A percentile compares a stretch with the other conserved stretches of the same genome.
phyloP scores from a whole-genome alignment of 257 asterid species.

The Petunia secreta region DNA sequence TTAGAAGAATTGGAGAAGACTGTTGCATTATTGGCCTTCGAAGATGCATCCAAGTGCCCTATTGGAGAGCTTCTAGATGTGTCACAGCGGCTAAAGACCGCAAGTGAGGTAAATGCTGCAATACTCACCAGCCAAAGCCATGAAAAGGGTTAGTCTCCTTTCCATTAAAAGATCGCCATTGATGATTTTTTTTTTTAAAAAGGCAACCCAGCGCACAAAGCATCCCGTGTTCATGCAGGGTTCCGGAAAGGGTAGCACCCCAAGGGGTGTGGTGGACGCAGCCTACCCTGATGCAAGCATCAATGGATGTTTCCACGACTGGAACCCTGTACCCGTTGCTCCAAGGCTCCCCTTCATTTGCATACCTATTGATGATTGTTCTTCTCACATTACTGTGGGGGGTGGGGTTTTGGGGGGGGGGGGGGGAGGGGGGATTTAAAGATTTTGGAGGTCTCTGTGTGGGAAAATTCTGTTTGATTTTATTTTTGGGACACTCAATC shows the following conservation, averaged over 20 bases:
- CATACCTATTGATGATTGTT: neutral
- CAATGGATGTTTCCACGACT: too few relatives aligned
- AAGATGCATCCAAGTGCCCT: conserved; percentile 73
- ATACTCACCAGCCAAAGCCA: conserved; percentile 89
- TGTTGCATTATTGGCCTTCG: conserved; percentile 81
- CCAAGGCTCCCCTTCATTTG: too few relatives aligned
- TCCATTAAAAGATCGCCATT: neutral
- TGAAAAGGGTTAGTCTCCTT: conserved; percentile 71
- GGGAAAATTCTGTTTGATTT: neutral
- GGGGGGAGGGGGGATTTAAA: neutral
- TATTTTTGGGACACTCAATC: neutral
- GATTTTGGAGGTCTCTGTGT: neutral
- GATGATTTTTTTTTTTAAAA: too few relatives aligned
- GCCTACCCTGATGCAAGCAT: too few relatives aligned
- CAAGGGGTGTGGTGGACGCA: too few relatives aligned
- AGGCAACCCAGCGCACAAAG: too few relatives aligned
- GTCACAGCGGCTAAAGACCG: conserved; percentile 83
- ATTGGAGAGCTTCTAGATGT: conserved; percentile 69
- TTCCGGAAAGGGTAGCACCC: too few relatives aligned
- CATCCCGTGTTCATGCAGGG: too few relatives aligned
- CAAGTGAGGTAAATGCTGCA: conserved; percentile 88
- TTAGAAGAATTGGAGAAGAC: conserved; percentile 87
- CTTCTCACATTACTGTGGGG: neutral
- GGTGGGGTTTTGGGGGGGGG: neutral
- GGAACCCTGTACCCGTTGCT: too few relatives aligned